Percentiles rank a stretch among this genome's conserved stretches.
phyloP scores from a whole-genome alignment of 1,284 basidiomycete species.

The Phylloboletellus chloephorus region DNA sequence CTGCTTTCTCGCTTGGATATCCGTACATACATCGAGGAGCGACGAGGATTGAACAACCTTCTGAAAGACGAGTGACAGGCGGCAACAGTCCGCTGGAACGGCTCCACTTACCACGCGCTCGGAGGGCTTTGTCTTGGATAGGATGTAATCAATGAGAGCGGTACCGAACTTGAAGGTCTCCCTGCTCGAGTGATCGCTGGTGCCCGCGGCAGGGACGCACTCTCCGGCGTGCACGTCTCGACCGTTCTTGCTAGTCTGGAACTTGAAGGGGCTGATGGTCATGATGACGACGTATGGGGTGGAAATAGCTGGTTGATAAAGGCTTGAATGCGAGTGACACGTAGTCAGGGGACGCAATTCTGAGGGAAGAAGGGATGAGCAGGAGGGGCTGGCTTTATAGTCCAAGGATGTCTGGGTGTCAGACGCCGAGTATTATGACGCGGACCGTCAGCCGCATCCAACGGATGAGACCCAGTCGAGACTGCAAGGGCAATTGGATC shows the following conservation, averaged over 20 bases:
- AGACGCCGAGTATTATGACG: conserved; percentile 10
- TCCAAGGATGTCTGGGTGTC: conserved; percentile 3
- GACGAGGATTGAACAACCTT: conserved; percentile 1
- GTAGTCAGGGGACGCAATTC: too few species aligned
- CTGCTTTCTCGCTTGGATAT: conserved; percentile 6
- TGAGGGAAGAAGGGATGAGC: not conserved
- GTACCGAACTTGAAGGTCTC: conserved; percentile 12
- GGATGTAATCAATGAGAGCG: not conserved
- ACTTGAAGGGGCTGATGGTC: conserved; percentile 21
- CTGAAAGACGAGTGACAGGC: not conserved
- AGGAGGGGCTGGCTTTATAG: conserved; percentile 10
- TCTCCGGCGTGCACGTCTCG: not conserved
- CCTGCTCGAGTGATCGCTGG: not conserved
- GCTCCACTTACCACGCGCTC: conserved; percentile 10
- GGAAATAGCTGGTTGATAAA: conserved; percentile 6
- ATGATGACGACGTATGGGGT: conserved; percentile 10
- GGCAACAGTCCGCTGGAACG: not conserved
- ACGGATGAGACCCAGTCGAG: conserved; percentile 1
- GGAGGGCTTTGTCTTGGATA: not conserved
- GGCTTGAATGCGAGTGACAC: not conserved
- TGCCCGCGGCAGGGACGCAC: not conserved
- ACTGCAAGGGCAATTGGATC: not conserved
- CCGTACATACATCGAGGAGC: not conserved
- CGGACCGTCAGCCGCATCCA: conserved; percentile 18
- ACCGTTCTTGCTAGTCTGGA: conserved; percentile 2